These are phyloP conservation scores for Fusarium chaquense DNA, from an alignment of 2,329 filamentous ascomycete genomes.

Conservation along the genomic window DNA sequence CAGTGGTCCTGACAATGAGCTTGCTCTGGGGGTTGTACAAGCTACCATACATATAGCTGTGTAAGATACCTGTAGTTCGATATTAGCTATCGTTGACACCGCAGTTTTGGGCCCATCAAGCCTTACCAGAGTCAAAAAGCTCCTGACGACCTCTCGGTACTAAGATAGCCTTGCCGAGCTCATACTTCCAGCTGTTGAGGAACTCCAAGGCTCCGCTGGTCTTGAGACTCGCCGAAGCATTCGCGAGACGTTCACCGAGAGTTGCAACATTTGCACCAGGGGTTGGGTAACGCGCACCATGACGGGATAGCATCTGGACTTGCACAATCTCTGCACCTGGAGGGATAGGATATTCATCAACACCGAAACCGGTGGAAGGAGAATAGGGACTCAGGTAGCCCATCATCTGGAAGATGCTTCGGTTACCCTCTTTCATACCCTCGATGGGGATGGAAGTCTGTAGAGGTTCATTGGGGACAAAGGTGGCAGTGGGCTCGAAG, in stretches of 20 bases:
- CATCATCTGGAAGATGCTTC: constrained; percentile 78
- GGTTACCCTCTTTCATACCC: constrained; percentile 66
- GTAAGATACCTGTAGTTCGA: constrained; percentile 66
- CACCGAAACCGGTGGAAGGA: constrained; percentile 79
- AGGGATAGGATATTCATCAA: constrained; percentile 77
- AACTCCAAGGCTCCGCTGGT: constrained; percentile 73
- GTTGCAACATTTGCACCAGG: constrained; percentile 64
- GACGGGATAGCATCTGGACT: constrained; percentile 78
- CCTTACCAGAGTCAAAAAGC: constrained; percentile 71
- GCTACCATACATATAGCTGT: constrained; percentile 78
- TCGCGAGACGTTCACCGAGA: constrained; percentile 69
- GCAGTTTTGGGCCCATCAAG: background rate
- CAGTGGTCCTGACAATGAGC: constrained; percentile 78
- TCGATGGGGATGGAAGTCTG: constrained; percentile 77
- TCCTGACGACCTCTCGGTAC: constrained; percentile 80
- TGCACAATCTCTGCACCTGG: constrained; percentile 75
- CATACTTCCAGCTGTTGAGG: constrained; percentile 75
- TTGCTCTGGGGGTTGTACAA: constrained; percentile 79
- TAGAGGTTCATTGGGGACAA: constrained; percentile 75
- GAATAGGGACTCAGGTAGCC: constrained; percentile 76
- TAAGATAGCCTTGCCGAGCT: constrained; percentile 77
- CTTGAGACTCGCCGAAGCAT: constrained; percentile 64
- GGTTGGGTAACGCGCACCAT: constrained; percentile 80
- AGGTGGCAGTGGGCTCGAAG: constrained; percentile 73
- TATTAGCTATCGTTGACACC: background rate